These are phyloP conservation scores for Coemansia sp. DNA, from an alignment of 192 early-diverging fungal species.

Conservation along the genomic window DNA sequence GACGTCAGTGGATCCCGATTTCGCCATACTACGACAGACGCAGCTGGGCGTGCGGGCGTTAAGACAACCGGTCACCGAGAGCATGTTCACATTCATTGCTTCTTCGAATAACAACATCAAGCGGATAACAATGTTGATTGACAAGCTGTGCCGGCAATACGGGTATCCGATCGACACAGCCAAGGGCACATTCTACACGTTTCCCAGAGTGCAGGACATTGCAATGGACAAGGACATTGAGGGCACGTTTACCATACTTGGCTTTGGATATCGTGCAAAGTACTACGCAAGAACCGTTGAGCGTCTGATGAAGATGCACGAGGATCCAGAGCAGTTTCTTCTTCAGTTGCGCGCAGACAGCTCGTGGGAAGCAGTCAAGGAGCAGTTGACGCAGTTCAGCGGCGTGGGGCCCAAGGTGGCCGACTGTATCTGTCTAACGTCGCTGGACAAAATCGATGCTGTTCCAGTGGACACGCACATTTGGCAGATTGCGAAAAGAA, in stretches of 20 bases:
- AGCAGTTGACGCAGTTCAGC: constrained; percentile 65
- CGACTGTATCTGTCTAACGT: constrained; percentile 93
- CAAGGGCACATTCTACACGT: constrained; percentile 60
- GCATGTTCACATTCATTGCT: constrained; percentile 88
- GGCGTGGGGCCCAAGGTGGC: constrained; percentile 97
- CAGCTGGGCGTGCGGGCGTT: constrained; percentile 71
- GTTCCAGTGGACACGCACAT: constrained; percentile 96
- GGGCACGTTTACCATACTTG: constrained; percentile 64
- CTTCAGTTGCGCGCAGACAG: constrained; percentile 55
- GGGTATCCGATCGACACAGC: constrained; percentile 27
- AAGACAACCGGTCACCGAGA: constrained; percentile 85
- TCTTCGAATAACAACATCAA: constrained; percentile 93
- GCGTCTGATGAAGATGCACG: constrained; percentile 53
- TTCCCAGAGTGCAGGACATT: constrained; percentile 65
- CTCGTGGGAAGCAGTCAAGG: constrained; percentile 49
- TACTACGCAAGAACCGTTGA: constrained; percentile 79
- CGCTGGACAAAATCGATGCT: constrained; percentile 76
- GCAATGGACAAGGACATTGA: constrained; percentile 60
- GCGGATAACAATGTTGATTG: constrained; percentile 69
- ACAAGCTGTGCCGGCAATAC: constrained; percentile 42
- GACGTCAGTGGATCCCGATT: constrained; percentile 66
- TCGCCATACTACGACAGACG: constrained; percentile 50
- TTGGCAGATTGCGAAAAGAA: constrained; percentile 86
- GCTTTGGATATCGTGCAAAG: constrained; percentile 95
- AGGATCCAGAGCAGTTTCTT: constrained; percentile 63